Conservation (phyloP, 2,329 filamentous ascomycete genomes). For the Cladosporium cucumerinum region DNA sequence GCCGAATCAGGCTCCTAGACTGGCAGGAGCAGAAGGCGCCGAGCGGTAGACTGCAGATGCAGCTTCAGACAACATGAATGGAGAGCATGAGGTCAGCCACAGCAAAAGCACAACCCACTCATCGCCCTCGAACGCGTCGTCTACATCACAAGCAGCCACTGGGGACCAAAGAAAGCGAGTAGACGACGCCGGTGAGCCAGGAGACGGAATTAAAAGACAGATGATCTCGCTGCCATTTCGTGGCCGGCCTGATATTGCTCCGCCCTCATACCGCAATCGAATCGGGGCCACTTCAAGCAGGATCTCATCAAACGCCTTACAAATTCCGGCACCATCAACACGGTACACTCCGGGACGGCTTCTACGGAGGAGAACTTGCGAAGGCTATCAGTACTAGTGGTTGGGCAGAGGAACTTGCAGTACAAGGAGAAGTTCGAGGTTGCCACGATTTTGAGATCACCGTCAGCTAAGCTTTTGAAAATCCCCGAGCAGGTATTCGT, state of each 20-base stretch:
- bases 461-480: not conserved
- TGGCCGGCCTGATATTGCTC: not conserved
- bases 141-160: not conserved
- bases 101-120: not conserved
- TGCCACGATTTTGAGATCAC: not conserved
- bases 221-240: not conserved
- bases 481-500: not conserved
- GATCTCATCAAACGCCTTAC: not conserved
- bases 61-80: not conserved
- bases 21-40: not conserved
- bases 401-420: not conserved
- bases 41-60: not conserved
- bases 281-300: not conserved
- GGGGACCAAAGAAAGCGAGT: not conserved
- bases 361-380: not conserved
- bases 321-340: not conserved
- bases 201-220: not conserved
- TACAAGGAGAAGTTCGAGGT: not conserved
- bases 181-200: not conserved
- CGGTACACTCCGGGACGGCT: not conserved
- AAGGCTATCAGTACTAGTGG: not conserved
- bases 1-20: not conserved
- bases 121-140: no score
- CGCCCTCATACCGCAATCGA: not conserved
- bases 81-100: not conserved